Base-by-base conservation (phyloP, 2,329 filamentous ascomycete genomes). In the Claviceps digitariae region DNA sequence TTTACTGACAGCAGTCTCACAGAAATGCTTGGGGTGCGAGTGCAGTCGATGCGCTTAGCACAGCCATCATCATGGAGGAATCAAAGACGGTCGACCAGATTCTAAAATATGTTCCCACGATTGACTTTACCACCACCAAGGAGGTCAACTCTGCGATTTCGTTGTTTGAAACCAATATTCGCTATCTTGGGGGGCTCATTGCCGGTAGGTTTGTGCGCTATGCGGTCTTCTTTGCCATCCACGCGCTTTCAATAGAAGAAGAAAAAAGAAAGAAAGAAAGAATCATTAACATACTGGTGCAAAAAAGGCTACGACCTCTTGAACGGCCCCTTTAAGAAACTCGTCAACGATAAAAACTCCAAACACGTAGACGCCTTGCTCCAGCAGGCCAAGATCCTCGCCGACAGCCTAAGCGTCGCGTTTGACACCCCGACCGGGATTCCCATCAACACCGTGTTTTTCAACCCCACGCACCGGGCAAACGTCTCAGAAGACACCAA, bases 121-220 rank as follows among this genome's bases (percentile, higher is more conserved):
- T 94, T 60, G 74, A 94, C 66, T 95, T 87, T 63, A 76, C 76
- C 45, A 71, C 74, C 10, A 86, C 84, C 1, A 55, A 56, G 3
- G 56, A 57, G 46, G 54, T 40, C 2, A 62, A 72, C 1, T 67
- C 72, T 1, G 67, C 73, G 9, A 81, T 95, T 50, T 90, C 85
- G 34, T 68, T 95, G 9, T 95, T 95, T 62, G 90, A 95, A 68
- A 94, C 88, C 0, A 95, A 88, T 0, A 95, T 95, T 63, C 83
- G 90, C 27, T 95, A 95, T 62, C 71, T 95, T 1, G 90, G 81
- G 9, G 90, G 89, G 20, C 74, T 95, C 60, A 63, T 95, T 7
- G 86, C 88, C 2, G 87, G 83, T 78, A 59, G 8, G 59, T 44
- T 44, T 44, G 38, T 41, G 27, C 8, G 4, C 4, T 4, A 8